Percentiles rank a stretch among this genome's conserved stretches.
phyloP scores from a whole-genome alignment of 78 protist species.

The Parvularia atlantis region DNA sequence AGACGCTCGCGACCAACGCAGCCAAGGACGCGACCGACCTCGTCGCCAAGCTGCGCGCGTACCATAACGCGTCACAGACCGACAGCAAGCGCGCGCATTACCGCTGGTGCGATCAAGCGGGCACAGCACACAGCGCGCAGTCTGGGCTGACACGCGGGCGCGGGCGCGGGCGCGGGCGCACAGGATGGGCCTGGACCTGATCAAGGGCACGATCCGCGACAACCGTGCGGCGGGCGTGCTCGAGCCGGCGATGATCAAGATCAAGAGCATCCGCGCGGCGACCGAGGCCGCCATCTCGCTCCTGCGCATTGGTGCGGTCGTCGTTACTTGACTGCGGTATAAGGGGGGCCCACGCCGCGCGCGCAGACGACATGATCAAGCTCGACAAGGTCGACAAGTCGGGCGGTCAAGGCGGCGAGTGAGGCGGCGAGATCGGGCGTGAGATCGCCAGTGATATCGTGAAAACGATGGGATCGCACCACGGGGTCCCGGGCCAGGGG shows the following conservation, averaged over 20 bases:
- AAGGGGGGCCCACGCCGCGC: no score
- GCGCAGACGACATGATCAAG: conserved; percentile 88
- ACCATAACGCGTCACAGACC: conserved; percentile 82
- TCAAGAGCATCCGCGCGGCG: conserved; percentile 90
- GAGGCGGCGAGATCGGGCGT: no score
- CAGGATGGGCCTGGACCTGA: conserved; percentile 71
- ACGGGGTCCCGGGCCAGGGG: no score
- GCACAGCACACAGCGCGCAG: background rate
- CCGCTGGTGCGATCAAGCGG: background rate
- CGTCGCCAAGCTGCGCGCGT: conserved; percentile 86
- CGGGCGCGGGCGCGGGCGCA: background rate
- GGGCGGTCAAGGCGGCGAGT: no score
- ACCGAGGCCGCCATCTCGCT: conserved; percentile 98
- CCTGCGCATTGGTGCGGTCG: conserved; percentile 91
- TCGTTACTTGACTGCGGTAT: no score
- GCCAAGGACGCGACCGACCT: conserved; percentile 97
- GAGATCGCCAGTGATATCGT: no score
- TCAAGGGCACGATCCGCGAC: conserved; percentile 62
- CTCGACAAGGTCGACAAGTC: conserved; percentile 10
- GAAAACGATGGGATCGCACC: no score
- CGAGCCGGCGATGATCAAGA: conserved; percentile 94
- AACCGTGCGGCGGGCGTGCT: conserved; percentile 92
- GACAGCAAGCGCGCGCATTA: background rate
- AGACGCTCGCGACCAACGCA: conserved; percentile 91
- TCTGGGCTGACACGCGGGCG: no score